These are phyloP conservation scores for Penicillium sp. DNA, from an alignment of 2,329 filamentous ascomycete species.

Conservation along the genomic window DNA sequence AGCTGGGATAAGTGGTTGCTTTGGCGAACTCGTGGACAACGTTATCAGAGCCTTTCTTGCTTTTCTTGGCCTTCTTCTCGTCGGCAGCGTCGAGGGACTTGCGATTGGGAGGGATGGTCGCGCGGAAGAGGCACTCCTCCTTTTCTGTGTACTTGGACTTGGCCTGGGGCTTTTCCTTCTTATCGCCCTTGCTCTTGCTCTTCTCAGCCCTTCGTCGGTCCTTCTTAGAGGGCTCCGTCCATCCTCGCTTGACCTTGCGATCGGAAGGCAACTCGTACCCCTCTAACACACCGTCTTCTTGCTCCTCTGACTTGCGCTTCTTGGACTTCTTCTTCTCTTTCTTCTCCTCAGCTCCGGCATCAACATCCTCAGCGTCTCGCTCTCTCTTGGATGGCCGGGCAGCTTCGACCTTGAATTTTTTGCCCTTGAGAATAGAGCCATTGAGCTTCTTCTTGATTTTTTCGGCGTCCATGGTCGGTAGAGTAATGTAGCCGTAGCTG, in stretches of 20 bases:
- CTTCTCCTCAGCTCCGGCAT: constrained; percentile 48
- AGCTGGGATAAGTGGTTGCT: constrained; percentile 80
- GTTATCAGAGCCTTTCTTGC: constrained; percentile 66
- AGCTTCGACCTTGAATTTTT: constrained; percentile 82
- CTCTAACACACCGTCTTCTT: constrained; percentile 53
- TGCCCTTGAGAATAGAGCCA: constrained; percentile 81
- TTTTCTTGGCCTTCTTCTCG: constrained; percentile 59
- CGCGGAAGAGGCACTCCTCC: constrained; percentile 84
- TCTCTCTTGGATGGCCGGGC: constrained; percentile 70
- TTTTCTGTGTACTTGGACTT: constrained; percentile 82
- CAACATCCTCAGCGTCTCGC: constrained; percentile 47
- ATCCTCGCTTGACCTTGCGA: constrained; percentile 85
- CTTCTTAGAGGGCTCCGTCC: constrained; percentile 72
- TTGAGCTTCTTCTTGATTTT: constrained; percentile 90
- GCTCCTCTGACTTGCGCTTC: constrained; percentile 61
- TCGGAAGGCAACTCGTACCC: constrained; percentile 75
- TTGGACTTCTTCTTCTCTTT: constrained; percentile 51
- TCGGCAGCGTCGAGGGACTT: constrained; percentile 38
- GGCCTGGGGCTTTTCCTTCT: constrained; percentile 62
- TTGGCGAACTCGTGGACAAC: constrained; percentile 90
- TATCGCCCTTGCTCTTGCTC: constrained; percentile 61
- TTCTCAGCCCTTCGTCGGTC: constrained; percentile 54
- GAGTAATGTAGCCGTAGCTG: constrained; percentile 86
- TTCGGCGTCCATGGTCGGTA: constrained; percentile 82
- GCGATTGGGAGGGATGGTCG: constrained; percentile 70